Conservation (phyloP, 371 early-diverging fungal species). For the Capillidium heterosporum region DNA sequence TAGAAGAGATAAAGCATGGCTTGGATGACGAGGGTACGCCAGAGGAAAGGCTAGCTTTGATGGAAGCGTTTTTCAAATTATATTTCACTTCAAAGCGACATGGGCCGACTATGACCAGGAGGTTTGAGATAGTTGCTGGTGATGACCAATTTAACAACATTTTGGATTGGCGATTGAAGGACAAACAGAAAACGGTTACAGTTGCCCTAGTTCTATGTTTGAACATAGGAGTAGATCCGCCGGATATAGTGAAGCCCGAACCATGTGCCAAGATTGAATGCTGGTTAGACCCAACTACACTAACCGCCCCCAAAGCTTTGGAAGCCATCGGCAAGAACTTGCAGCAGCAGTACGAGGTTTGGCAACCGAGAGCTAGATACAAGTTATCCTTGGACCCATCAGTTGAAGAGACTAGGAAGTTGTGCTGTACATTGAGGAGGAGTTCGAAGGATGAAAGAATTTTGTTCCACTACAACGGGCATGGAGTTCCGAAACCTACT, state of each 20-base stretch:
- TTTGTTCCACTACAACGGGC: constrained; percentile 94
- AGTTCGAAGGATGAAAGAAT: constrained; percentile 85
- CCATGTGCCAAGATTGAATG: constrained; percentile 84
- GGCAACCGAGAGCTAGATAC: constrained; percentile 77
- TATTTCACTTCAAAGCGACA: background rate
- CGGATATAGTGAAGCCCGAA: constrained; percentile 74
- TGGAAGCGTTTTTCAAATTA: background rate
- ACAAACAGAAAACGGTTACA: constrained; percentile 21
- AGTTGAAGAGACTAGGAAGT: constrained; percentile 78
- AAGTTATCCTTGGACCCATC: constrained; percentile 73
- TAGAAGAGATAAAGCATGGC: background rate
- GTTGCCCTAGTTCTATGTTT: constrained; percentile 72
- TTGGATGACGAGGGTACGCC: background rate
- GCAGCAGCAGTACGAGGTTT: constrained; percentile 81
- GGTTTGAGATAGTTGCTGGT: background rate
- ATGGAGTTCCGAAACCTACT: constrained; percentile 93
- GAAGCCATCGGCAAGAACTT: constrained; percentile 77
- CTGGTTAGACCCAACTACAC: constrained; percentile 82
- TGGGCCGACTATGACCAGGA: background rate
- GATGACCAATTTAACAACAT: background rate
- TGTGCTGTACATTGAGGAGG: constrained; percentile 61
- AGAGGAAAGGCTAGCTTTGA: background rate
- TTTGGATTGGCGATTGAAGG: constrained; percentile 24
- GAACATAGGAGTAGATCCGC: constrained; percentile 92
- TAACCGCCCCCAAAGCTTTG: constrained; percentile 60